These are phyloP conservation scores for Solanum verrucosum DNA, from an alignment of 257 asterid species.

Conservation along the genomic window DNA sequence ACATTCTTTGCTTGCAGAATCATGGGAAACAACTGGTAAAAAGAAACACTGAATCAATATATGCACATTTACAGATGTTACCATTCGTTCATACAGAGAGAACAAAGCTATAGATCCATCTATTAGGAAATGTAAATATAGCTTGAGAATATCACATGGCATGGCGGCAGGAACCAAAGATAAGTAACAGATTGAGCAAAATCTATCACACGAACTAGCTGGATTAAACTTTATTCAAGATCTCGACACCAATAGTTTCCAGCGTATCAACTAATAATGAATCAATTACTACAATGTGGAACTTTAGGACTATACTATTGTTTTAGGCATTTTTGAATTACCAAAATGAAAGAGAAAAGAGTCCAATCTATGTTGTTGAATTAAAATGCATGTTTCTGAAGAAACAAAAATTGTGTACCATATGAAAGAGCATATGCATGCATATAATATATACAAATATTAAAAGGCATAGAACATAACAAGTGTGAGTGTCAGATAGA, in stretches of 20 bases:
- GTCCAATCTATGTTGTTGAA: not conserved
- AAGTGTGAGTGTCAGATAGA: not conserved
- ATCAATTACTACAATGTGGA: not conserved
- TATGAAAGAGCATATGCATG: not conserved
- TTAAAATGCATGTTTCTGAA: not conserved
- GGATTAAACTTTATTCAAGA: not conserved
- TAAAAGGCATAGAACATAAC: too few species aligned
- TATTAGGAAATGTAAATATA: not conserved
- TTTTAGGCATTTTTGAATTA: not conserved
- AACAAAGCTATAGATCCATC: not conserved
- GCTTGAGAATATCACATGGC: not conserved
- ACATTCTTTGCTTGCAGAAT: constrained; percentile 80
- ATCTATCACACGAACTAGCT: not conserved
- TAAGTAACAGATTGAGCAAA: not conserved
- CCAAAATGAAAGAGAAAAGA: not conserved
- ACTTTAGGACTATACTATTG: not conserved
- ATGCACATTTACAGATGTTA: not conserved
- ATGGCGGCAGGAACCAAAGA: not conserved
- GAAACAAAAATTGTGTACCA: not conserved
- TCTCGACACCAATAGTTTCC: not conserved
- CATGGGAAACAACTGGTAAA: constrained; percentile 62
- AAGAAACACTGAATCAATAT: not conserved
- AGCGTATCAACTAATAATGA: not conserved
- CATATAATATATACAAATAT: not conserved
- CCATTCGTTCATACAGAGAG: not conserved